Evolutionary conservation across 2,329 filamentous ascomycete species (phyloP).

Genomic region (Phyllosticta capitalensis): DNA sequence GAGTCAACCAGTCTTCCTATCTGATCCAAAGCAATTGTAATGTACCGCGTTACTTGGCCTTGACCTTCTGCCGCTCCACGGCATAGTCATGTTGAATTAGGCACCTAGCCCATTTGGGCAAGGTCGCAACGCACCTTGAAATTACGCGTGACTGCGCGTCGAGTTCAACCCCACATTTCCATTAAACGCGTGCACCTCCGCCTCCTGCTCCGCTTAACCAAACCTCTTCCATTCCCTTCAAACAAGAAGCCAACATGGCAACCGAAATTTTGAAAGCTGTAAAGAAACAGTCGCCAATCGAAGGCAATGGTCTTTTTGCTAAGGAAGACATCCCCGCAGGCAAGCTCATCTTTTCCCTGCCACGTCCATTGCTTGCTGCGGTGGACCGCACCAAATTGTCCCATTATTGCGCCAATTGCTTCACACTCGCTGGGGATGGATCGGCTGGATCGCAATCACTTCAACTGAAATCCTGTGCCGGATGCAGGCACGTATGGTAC

Average conservation of each 20-base stretch:
- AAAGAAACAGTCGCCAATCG: constrained; percentile 14
- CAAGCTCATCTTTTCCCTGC: constrained; percentile 39
- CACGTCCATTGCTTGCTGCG: constrained; percentile 45
- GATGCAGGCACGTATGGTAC: constrained; percentile 50
- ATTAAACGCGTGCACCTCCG: not conserved
- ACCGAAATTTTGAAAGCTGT: constrained; percentile 4
- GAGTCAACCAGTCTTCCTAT: too few relatives aligned
- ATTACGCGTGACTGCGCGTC: constrained; percentile 1
- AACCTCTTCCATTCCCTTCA: not conserved
- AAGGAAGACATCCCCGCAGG: constrained; percentile 38
- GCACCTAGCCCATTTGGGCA: too few relatives aligned
- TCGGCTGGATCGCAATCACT: constrained; percentile 16
- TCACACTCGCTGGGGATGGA: constrained; percentile 30
- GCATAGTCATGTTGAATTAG: too few relatives aligned
- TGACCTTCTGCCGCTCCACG: too few relatives aligned
- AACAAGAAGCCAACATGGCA: not conserved
- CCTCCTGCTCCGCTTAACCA: not conserved
- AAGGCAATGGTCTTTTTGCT: constrained; percentile 48
- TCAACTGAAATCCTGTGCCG: constrained; percentile 45
- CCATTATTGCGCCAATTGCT: constrained; percentile 51
- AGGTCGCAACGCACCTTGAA: too few relatives aligned
- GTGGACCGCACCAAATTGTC: constrained; percentile 43
- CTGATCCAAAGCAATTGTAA: too few relatives aligned
- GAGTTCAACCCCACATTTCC: constrained; percentile 1
- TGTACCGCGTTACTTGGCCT: too few relatives aligned